phyloP scores from a whole-genome alignment of 768 basidiomycete genomes.

The Boletellus ananiceps region DNA sequence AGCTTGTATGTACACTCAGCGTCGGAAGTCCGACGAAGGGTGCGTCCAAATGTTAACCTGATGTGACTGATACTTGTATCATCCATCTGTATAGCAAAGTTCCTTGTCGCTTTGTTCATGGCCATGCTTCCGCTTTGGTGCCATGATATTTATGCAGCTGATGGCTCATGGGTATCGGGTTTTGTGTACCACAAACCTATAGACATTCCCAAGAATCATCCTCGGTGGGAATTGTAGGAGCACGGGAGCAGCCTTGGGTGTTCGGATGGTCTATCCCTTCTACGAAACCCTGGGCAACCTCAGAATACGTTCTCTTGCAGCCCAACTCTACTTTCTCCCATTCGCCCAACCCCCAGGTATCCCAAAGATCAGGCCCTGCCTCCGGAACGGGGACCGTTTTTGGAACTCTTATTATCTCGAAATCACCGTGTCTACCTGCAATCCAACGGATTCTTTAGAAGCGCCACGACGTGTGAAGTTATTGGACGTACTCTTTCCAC shows the following conservation, averaged over 20 bases:
- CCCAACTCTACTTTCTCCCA: conserved; percentile 22
- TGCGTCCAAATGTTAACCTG: too few species aligned
- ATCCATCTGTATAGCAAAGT: too few species aligned
- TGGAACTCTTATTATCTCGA: conserved; percentile 22
- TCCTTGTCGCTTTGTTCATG: too few species aligned
- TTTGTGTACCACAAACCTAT: conserved; percentile 1
- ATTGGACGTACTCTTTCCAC: conserved; percentile 11
- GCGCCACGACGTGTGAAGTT: neutral
- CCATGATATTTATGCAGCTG: too few species aligned
- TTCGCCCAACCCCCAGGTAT: conserved; percentile 6
- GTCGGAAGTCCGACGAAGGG: too few species aligned
- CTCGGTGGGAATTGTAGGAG: neutral
- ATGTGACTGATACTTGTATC: too few species aligned
- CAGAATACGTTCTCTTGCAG: conserved; percentile 20
- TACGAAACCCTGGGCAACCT: conserved; percentile 15
- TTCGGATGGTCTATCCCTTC: conserved; percentile 2
- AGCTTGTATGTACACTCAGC: too few species aligned
- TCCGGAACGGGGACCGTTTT: conserved; percentile 16
- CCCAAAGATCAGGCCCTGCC: conserved; percentile 1
- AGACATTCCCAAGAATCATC: conserved; percentile 16
- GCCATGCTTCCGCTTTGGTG: too few species aligned
- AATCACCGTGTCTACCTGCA: conserved; percentile 16
- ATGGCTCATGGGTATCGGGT: too few species aligned
- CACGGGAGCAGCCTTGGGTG: neutral
- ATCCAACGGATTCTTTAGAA: neutral